A percentile compares a stretch with the other conserved stretches of the same genome.
phyloP scores from a whole-genome alignment of 2,329 filamentous ascomycete genomes.

The Dendrostoma leiphaemia region DNA sequence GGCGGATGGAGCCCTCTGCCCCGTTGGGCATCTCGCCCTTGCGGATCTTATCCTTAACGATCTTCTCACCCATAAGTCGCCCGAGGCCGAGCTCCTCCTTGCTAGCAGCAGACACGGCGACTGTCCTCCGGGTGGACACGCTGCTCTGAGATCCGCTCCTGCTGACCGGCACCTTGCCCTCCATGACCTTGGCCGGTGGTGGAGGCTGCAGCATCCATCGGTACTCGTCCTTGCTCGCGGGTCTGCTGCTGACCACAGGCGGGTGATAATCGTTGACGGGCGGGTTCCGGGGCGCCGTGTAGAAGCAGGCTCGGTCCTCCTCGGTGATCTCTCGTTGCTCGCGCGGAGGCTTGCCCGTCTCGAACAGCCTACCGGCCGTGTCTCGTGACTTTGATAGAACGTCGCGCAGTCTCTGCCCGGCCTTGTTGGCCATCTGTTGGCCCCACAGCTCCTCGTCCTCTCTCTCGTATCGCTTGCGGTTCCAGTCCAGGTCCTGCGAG shows the following conservation, averaged over 20 bases:
- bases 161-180: conserved; percentile 72
- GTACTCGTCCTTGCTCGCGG: conserved; percentile 66
- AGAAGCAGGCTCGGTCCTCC: conserved; percentile 55
- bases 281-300: conserved; percentile 60
- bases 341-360: conserved; percentile 47
- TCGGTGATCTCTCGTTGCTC: conserved; percentile 52
- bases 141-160: conserved; percentile 59
- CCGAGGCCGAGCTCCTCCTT: conserved; percentile 41
- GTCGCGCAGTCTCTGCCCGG: conserved; percentile 56
- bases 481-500: conserved; percentile 58
- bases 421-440: conserved; percentile 44
- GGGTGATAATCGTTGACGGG: conserved; percentile 86
- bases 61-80: conserved; percentile 42
- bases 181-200: conserved; percentile 87
- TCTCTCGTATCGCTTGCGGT: conserved; percentile 75
- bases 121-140: conserved; percentile 42
- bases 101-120: conserved; percentile 28
- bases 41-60: conserved; percentile 44
- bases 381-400: conserved; percentile 58
- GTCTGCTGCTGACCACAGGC: conserved; percentile 76
- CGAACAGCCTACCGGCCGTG: conserved; percentile 53
- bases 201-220: conserved; percentile 93
- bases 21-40: conserved; percentile 36
- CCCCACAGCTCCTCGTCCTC: conserved; percentile 90
- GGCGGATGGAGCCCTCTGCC: conserved; percentile 23